These are phyloP conservation scores for Aspergillus nomiae DNA, from an alignment of 2,329 filamentous ascomycete genomes.

Conservation along the genomic window DNA sequence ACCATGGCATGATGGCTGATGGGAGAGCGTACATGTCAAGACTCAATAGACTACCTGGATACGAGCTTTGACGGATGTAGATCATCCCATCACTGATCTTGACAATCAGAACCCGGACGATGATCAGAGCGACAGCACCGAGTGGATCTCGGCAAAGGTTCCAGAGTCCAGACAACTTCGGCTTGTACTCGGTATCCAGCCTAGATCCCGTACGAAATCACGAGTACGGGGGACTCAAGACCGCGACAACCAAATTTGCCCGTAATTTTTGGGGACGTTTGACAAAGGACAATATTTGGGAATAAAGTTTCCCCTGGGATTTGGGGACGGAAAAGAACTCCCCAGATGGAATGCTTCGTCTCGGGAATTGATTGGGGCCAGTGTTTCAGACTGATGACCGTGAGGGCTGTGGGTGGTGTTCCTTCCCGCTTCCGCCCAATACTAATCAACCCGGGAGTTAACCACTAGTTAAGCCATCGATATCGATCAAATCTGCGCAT, in stretches of 20 bases:
- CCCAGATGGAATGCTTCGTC: not conserved
- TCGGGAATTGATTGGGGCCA: not conserved
- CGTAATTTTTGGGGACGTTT: not conserved
- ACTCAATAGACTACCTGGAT: not conserved
- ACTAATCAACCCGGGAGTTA: too few species aligned
- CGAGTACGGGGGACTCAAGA: not conserved
- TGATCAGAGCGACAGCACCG: slow-evolving; percentile 3
- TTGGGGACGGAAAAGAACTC: not conserved
- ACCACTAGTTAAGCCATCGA: not conserved
- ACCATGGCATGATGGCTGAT: not conserved
- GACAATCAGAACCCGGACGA: slow-evolving; percentile 5
- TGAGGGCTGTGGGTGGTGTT: not conserved
- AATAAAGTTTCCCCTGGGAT: not conserved
- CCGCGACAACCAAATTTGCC: not conserved
- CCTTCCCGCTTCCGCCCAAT: not conserved
- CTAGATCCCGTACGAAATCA: too few species aligned
- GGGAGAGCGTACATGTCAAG: not conserved
- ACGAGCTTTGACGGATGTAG: slow-evolving; percentile 6
- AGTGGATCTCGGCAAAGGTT: slow-evolving; percentile 5
- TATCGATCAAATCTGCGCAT: not conserved
- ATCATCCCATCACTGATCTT: slow-evolving; percentile 7
- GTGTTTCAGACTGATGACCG: slow-evolving; percentile 11
- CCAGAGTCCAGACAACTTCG: not conserved
- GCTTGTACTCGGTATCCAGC: not conserved
- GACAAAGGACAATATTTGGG: not conserved